Percentiles rank a stretch among this genome's conserved stretches.
Evolutionary conservation across 805 yeast genomes (phyloP).

Genomic region (Metschnikowia borealis): DNA sequence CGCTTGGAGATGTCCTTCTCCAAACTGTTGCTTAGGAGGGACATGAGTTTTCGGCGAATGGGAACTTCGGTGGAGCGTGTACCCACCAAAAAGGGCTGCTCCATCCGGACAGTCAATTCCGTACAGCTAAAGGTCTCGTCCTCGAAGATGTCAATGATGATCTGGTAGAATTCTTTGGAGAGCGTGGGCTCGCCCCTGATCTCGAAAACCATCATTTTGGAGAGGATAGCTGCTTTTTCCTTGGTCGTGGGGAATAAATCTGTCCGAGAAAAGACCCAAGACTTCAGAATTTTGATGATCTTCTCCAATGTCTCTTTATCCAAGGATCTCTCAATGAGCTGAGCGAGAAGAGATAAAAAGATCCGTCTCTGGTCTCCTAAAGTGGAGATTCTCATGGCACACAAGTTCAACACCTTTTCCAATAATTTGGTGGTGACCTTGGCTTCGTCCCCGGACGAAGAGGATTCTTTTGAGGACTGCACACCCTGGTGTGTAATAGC

Average conservation of each 20-base stretch:
- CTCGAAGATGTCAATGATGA: slow-evolving; percentile 83
- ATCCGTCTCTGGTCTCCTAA: slow-evolving; percentile 92
- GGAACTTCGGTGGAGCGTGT: slow-evolving; percentile 75
- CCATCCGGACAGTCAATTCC: slow-evolving; percentile 91
- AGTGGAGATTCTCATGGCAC: slow-evolving; percentile 76
- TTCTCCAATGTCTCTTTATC: slow-evolving; percentile 72
- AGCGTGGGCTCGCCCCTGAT: slow-evolving; percentile 76
- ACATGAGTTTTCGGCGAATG: slow-evolving; percentile 74
- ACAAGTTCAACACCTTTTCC: slow-evolving; percentile 70
- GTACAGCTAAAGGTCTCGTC: slow-evolving; percentile 73
- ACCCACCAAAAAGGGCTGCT: slow-evolving; percentile 93
- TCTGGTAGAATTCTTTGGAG: slow-evolving; percentile 76
- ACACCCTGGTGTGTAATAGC: slow-evolving; percentile 53
- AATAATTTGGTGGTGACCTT: slow-evolving; percentile 73
- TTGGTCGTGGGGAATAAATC: slow-evolving; percentile 91
- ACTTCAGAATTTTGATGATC: slow-evolving; percentile 72
- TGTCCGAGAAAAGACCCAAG: slow-evolving; percentile 82
- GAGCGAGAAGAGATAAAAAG: slow-evolving; percentile 80
- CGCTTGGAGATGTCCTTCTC: slow-evolving; percentile 77
- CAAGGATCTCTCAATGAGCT: slow-evolving; percentile 80
- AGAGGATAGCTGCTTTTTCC: slow-evolving; percentile 90
- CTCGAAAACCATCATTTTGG: slow-evolving; percentile 93
- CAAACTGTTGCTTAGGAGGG: slow-evolving; percentile 69
- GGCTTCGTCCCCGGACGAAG: slow-evolving; percentile 61
- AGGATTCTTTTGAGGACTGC: slow-evolving; percentile 26